phyloP scores from a whole-genome alignment of 176 grass and related monocot genomes.

The Eragrostis nindensis region DNA sequence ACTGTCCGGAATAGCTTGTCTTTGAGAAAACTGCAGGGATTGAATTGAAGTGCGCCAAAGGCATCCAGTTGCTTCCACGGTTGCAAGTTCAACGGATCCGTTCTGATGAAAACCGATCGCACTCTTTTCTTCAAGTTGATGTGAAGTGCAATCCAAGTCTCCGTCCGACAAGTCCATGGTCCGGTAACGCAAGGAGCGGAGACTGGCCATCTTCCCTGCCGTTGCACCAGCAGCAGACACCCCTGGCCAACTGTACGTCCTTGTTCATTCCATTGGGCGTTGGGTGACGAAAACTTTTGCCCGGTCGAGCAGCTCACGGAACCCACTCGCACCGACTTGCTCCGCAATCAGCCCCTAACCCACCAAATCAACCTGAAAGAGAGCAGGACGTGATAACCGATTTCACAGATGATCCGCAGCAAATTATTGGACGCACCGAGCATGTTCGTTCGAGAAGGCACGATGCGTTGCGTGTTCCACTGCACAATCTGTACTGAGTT shows the following conservation, averaged over 20 bases:
- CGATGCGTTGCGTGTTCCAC: background rate
- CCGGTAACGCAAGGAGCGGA: background rate
- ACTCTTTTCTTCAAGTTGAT: background rate
- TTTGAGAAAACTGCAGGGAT: conserved; percentile 13
- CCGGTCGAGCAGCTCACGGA: conserved; percentile 15
- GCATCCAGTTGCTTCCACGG: background rate
- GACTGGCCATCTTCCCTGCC: background rate
- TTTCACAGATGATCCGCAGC: background rate
- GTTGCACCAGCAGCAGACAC: conserved; percentile 31
- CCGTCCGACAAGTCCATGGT: background rate
- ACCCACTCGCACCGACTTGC: conserved; percentile 14
- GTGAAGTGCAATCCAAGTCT: conserved; percentile 46
- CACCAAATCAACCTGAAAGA: conserved; percentile 18
- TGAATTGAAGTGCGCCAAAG: background rate
- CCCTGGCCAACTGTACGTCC: background rate
- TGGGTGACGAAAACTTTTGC: conserved; percentile 8
- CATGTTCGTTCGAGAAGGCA: conserved; percentile 11
- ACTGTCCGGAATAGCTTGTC: conserved; percentile 8
- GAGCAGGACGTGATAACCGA: background rate
- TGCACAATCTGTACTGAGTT: background rate
- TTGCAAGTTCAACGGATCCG: background rate
- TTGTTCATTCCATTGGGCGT: background rate
- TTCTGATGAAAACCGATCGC: background rate
- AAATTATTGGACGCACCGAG: background rate
- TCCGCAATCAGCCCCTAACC: conserved; percentile 37